Conservation (phyloP, 129 eudicot species). For the Dittrichia graveolens region DNA sequence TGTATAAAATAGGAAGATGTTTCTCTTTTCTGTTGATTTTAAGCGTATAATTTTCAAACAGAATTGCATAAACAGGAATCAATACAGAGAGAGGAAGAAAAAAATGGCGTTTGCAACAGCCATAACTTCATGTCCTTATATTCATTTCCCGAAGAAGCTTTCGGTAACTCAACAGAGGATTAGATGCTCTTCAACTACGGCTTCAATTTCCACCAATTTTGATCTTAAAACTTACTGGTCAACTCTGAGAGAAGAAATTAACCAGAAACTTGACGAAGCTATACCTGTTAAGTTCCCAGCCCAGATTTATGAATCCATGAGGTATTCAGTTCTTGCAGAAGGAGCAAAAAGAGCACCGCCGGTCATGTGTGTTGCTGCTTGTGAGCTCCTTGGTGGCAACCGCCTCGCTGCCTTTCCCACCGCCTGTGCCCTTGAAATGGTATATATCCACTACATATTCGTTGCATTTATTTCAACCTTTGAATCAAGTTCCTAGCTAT, state of each 20-base stretch:
- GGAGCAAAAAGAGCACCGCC: constrained; percentile 97
- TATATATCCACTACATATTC: not conserved
- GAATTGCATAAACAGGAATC: not conserved
- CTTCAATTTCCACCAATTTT: constrained; percentile 45
- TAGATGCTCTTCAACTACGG: constrained; percentile 46
- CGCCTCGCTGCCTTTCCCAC: constrained; percentile 97
- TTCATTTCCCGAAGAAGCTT: constrained; percentile 31
- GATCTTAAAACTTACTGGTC: constrained; percentile 91
- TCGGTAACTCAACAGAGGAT: constrained; percentile 37
- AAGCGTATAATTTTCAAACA: too few relatives aligned
- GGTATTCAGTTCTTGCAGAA: constrained; percentile 85
- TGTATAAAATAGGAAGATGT: too few relatives aligned
- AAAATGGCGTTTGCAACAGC: constrained; percentile 46
- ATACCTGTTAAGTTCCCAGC: constrained; percentile 77
- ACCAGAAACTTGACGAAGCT: constrained; percentile 82
- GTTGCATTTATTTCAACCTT: too few relatives aligned
- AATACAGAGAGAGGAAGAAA: not conserved
- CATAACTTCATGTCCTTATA: constrained; percentile 38
- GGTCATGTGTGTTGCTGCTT: constrained; percentile 96
- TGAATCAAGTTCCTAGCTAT: too few relatives aligned
- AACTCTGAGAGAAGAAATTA: constrained; percentile 67
- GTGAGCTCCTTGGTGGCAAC: constrained; percentile 88
- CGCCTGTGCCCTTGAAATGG: constrained; percentile 99
- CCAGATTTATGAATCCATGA: constrained; percentile 92
- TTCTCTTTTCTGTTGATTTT: too few relatives aligned